Evolutionary conservation across 2,329 filamentous ascomycete genomes (phyloP).

Genomic region (Aspergillus awamori): DNA sequence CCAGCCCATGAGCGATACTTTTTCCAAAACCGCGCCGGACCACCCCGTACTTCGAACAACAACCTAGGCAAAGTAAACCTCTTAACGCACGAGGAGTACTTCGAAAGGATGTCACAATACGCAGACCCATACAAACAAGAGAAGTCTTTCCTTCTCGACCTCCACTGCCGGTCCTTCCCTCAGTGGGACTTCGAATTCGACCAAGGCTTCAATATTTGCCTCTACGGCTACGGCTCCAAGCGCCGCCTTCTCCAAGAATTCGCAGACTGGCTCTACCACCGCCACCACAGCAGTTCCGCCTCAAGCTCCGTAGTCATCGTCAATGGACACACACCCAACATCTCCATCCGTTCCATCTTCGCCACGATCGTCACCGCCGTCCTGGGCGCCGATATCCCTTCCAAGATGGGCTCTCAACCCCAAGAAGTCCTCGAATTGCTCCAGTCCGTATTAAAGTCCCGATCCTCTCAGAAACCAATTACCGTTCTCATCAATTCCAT

Average conservation of each 20-base stretch:
- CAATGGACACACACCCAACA: conserved; percentile 71
- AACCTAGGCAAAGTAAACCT: conserved; percentile 74
- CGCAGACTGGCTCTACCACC: conserved; percentile 67
- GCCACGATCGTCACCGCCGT: conserved; percentile 68
- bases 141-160: conserved; percentile 68
- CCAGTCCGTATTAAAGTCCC: conserved; percentile 61
- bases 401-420: conserved; percentile 66
- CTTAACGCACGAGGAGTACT: conserved; percentile 91
- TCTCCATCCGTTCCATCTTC: conserved; percentile 50
- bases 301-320: conserved; percentile 72
- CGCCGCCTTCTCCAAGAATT: conserved; percentile 73
- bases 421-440: conserved; percentile 69
- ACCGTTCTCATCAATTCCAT: conserved; percentile 83
- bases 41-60: conserved; percentile 82
- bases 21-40: conserved; percentile 82
- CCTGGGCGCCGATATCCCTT: conserved; percentile 43
- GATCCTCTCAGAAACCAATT: conserved; percentile 50
- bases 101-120: conserved; percentile 66
- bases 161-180: conserved; percentile 80
- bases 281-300: conserved; percentile 24
- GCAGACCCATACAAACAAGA: conserved; percentile 71
- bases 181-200: conserved; percentile 92
- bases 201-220: conserved; percentile 83
- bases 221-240: conserved; percentile 94
- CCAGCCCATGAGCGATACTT: conserved; percentile 92